These are phyloP conservation scores for Cinchona pubescens DNA, from an alignment of 257 asterid species.

Conservation along the genomic window DNA sequence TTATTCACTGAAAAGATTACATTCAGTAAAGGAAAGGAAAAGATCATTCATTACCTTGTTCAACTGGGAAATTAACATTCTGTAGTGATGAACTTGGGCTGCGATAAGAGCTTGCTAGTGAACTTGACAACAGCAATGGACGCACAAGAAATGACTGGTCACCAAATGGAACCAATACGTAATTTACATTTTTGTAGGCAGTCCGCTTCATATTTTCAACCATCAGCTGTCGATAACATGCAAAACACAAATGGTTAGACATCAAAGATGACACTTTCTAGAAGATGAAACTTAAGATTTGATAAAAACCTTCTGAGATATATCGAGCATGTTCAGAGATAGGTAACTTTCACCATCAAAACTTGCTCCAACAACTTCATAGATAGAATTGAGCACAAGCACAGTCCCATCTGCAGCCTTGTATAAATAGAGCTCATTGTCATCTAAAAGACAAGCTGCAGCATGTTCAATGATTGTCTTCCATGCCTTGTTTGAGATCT, in stretches of 20 bases:
- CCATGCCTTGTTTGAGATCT: conserved; percentile 57
- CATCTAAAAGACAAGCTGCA: conserved; percentile 42
- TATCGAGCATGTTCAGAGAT: conserved; percentile 36
- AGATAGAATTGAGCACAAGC: conserved; percentile 54
- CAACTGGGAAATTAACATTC: conserved; percentile 34
- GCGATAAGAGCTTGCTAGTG: conserved; percentile 28
- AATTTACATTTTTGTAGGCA: conserved; percentile 43
- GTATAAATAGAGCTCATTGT: conserved; percentile 41
- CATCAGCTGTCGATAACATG: conserved; percentile 38
- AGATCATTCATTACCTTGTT: conserved; percentile 41
- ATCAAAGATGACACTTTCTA: neutral
- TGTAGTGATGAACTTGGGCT: conserved; percentile 32
- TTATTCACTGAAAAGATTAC: neutral
- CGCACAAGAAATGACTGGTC: conserved; percentile 33
- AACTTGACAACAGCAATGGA: conserved; percentile 38
- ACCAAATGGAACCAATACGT: conserved; percentile 41
- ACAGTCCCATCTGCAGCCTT: conserved; percentile 29
- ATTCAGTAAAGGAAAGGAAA: neutral
- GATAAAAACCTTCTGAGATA: conserved; percentile 52
- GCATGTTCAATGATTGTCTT: conserved; percentile 60
- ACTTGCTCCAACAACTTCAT: conserved; percentile 52
- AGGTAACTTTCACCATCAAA: conserved; percentile 50
- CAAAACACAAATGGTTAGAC: conserved; percentile 19
- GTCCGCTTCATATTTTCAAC: conserved; percentile 50
- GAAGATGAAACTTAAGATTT: neutral